Evolutionary conservation across 1,284 basidiomycete species (phyloP).

Genomic region (Earliella scabrosa): DNA sequence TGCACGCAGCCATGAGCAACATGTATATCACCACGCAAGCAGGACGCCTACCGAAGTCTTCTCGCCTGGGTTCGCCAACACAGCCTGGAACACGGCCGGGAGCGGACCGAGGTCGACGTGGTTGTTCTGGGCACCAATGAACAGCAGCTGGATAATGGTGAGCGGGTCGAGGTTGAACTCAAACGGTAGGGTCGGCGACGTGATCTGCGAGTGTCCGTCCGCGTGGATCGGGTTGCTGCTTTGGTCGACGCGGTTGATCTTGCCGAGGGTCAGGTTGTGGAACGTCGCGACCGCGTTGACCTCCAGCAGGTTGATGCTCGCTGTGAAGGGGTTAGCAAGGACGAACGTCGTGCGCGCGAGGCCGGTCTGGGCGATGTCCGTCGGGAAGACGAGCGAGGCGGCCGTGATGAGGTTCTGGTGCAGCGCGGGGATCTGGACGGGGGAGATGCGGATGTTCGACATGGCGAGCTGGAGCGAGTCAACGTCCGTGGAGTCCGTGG

Average conservation of each 20-base stretch:
- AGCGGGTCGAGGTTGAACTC: constrained; percentile 69
- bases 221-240: constrained; percentile 62
- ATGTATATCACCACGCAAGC: too few species aligned
- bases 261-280: constrained; percentile 56
- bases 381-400: constrained; percentile 59
- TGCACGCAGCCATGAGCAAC: constrained; percentile 25
- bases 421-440: constrained; percentile 71
- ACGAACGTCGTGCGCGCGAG: constrained; percentile 59
- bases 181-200: constrained; percentile 64
- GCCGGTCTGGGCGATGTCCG: constrained; percentile 61
- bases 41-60: constrained; percentile 54
- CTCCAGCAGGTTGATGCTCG: constrained; percentile 68
- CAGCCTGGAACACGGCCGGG: constrained; percentile 58
- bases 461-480: constrained; percentile 69
- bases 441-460: constrained; percentile 62
- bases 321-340: constrained; percentile 77
- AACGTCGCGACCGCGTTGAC: constrained; percentile 63
- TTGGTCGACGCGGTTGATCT: constrained; percentile 49
- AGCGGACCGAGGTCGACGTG: constrained; percentile 70
- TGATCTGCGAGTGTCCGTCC: constrained; percentile 62
- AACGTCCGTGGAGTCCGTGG: constrained; percentile 62
- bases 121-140: constrained; percentile 56
- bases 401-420: constrained; percentile 66
- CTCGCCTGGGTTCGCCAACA: constrained; percentile 54
- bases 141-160: constrained; percentile 64